Evolutionary conservation across 2,329 filamentous ascomycete genomes (phyloP).

Genomic region (Colletotrichum chlorophyti): DNA sequence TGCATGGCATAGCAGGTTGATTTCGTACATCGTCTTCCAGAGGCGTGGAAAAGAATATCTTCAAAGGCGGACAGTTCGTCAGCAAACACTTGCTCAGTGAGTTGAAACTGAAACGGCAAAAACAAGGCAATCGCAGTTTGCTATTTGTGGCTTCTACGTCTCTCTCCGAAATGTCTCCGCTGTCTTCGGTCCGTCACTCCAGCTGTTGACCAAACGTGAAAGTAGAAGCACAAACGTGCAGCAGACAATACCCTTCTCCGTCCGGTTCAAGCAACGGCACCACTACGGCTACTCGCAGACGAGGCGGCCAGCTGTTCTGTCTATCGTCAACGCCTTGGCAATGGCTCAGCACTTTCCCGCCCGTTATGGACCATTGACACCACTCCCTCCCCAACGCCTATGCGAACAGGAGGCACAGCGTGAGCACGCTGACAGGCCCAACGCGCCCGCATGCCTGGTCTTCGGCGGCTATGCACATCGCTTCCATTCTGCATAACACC

Average conservation of each 20-base stretch:
- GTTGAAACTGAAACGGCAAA: neutral
- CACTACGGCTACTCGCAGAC: neutral
- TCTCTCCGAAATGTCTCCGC: neutral
- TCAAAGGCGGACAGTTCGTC: neutral
- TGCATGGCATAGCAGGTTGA: no score
- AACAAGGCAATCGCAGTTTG: neutral
- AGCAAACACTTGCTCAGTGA: conserved; percentile 11
- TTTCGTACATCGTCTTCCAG: neutral
- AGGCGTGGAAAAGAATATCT: no score
- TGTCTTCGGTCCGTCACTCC: neutral
- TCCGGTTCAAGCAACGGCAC: neutral
- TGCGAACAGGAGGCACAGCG: conserved; percentile 1
- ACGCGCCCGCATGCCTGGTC: conserved; percentile 18
- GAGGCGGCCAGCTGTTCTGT: neutral
- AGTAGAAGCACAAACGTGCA: neutral
- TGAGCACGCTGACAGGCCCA: conserved; percentile 13
- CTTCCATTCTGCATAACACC: conserved; percentile 26
- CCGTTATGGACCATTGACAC: conserved; percentile 4
- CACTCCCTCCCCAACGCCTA: neutral
- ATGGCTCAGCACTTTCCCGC: conserved; percentile 6
- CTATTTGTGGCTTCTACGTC: neutral
- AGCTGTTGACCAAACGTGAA: neutral
- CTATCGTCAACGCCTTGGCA: conserved; percentile 4
- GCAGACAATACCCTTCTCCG: neutral
- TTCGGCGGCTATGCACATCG: conserved; percentile 29